Conservation (phyloP, 2,329 filamentous ascomycete species). For the Claviceps digitariae region DNA sequence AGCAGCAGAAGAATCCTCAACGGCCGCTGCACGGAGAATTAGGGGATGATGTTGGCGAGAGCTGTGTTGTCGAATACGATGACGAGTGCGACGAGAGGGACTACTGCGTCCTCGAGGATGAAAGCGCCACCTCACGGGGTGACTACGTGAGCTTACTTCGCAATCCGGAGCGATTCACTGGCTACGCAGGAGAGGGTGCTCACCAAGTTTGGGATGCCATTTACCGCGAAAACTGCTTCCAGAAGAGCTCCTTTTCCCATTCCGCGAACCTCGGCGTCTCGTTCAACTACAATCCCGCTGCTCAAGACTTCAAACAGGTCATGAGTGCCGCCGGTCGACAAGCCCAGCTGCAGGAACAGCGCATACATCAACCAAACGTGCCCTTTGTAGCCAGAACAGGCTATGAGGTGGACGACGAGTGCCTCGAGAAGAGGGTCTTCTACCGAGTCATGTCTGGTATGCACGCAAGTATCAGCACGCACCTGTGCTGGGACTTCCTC, state of each 20-base stretch:
- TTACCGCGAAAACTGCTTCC: constrained; percentile 95
- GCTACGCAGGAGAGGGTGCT: constrained; percentile 73
- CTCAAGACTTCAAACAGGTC: constrained; percentile 47
- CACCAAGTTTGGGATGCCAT: constrained; percentile 93
- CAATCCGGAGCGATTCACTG: constrained; percentile 92
- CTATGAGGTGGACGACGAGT: constrained; percentile 76
- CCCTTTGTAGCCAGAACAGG: constrained; percentile 49
- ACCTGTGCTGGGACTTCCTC: constrained; percentile 90
- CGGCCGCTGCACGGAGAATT: constrained; percentile 69
- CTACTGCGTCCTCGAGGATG: constrained; percentile 93
- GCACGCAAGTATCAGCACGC: constrained; percentile 94
- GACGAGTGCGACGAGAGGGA: constrained; percentile 95
- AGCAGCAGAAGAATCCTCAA: constrained; percentile 56
- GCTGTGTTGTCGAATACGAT: constrained; percentile 93
- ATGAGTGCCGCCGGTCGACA: constrained; percentile 46
- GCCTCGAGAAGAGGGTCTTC: constrained; percentile 96
- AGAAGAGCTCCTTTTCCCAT: constrained; percentile 48
- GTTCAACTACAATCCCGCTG: constrained; percentile 36
- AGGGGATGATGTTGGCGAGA: constrained; percentile 81
- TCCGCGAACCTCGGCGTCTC: constrained; percentile 40
- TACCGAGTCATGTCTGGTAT: constrained; percentile 91
- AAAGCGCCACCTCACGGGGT: constrained; percentile 71
- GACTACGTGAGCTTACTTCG: constrained; percentile 91
- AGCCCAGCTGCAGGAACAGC: constrained; percentile 43
- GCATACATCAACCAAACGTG: constrained; percentile 31